Percentiles rank a stretch among this genome's conserved stretches.
phyloP scores from a whole-genome alignment of 495 filamentous ascomycete species.

The Xylaria cubensis region DNA sequence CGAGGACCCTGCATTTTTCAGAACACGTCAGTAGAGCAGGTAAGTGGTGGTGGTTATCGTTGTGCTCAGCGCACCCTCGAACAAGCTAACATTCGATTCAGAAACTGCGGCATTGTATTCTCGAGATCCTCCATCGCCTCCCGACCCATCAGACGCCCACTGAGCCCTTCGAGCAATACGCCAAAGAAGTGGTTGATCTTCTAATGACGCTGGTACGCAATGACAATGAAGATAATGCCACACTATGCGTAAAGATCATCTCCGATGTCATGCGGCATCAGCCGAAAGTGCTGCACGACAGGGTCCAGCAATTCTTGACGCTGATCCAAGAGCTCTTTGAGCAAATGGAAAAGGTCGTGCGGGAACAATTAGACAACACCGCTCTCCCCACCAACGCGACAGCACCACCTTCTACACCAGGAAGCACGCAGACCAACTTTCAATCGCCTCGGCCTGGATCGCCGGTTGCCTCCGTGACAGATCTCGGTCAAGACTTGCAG shows the following conservation, averaged over 20 bases:
- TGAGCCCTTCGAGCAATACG: conserved; percentile 85
- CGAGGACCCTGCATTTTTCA: conserved; percentile 90
- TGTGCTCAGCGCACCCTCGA: conserved; percentile 27
- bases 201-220: conserved; percentile 84
- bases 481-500: conserved; percentile 75
- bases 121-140: conserved; percentile 93
- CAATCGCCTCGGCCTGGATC: conserved; percentile 90
- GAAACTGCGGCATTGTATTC: conserved; percentile 87
- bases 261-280: conserved; percentile 96
- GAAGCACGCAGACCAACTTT: conserved; percentile 69
- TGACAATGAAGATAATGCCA: conserved; percentile 98
- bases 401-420: conserved; percentile 75
- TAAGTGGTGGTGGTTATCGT: conserved; percentile 37
- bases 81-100: conserved; percentile 46
- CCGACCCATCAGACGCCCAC: conserved; percentile 71
- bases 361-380: conserved; percentile 88
- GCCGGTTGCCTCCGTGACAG: conserved; percentile 78
- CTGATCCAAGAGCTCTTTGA: conserved; percentile 96
- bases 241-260: conserved; percentile 95
- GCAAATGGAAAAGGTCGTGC: conserved; percentile 89
- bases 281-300: conserved; percentile 74
- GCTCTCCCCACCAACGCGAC: conserved; percentile 61
- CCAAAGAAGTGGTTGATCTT: conserved; percentile 82
- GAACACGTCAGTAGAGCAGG: conserved; percentile 84
- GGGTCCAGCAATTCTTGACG: conserved; percentile 87